Conservation (phyloP, 371 early-diverging fungal genomes). For the Mucor piriformis region DNA sequence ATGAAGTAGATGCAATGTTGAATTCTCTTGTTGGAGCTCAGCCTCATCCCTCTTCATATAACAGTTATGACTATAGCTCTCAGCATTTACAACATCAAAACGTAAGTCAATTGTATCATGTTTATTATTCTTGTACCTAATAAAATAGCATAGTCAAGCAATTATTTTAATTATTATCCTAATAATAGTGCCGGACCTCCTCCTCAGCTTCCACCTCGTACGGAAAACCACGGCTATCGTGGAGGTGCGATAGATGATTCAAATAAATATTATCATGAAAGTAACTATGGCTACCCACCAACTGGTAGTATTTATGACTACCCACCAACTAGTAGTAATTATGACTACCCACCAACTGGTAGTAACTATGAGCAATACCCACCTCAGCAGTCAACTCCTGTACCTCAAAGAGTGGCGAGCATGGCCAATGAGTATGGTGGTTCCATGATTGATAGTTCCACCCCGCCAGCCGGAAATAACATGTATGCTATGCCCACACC, state of each 20-base stretch:
- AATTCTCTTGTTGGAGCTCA: constrained; percentile 22
- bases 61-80: not conserved
- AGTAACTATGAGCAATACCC: not conserved
- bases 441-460: constrained; percentile 4
- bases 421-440: not conserved
- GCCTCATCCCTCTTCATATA: constrained; percentile 11
- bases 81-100: not conserved
- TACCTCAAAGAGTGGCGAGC: constrained; percentile 22
- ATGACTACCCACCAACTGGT: constrained; percentile 9
- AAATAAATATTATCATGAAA: constrained; percentile 23
- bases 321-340: constrained; percentile 3
- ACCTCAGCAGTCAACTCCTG: constrained; percentile 16
- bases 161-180: constrained; percentile 15
- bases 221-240: constrained; percentile 10
- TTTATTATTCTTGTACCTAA: not conserved
- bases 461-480: not conserved
- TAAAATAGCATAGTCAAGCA: not conserved
- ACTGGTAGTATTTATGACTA: not conserved
- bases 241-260: constrained; percentile 1
- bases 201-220: constrained; percentile 17
- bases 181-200: constrained; percentile 6
- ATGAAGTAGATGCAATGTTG: constrained; percentile 25
- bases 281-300: constrained; percentile 6
- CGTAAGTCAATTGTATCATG: not conserved
- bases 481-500: constrained; percentile 27